These are phyloP conservation scores for Brassica hybrid DNA, from an alignment of 441 rosid genomes.

Conservation along the genomic window DNA sequence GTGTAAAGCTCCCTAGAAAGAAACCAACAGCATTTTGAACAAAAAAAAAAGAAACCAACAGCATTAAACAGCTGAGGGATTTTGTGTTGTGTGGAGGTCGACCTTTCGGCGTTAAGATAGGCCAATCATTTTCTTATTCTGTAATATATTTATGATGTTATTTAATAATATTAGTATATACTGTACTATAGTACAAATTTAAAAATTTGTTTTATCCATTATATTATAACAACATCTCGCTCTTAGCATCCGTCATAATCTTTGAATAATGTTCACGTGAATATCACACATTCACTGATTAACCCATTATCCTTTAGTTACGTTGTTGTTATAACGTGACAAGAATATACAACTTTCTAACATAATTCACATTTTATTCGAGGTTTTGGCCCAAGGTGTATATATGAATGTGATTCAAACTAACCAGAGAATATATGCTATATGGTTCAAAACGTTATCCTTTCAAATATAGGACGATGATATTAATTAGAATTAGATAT, in stretches of 20 bases:
- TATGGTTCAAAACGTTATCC: neutral
- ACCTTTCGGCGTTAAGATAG: conserved; percentile 41
- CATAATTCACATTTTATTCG: no score
- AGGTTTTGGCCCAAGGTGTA: no score
- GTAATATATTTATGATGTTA: conserved; percentile 4
- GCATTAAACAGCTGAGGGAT: conserved; percentile 41
- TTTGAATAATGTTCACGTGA: conserved; percentile 39
- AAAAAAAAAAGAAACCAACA: conserved; percentile 45
- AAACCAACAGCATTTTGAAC: conserved; percentile 44
- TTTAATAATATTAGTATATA: conserved; percentile 3
- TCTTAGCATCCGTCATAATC: conserved; percentile 21
- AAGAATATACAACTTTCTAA: no score
- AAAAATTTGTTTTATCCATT: neutral
- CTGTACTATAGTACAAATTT: neutral
- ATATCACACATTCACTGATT: conserved; percentile 30
- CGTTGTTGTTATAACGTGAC: neutral
- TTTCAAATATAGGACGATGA: neutral
- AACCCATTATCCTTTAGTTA: conserved; percentile 20
- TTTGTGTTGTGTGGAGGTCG: conserved; percentile 45
- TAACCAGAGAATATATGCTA: no score
- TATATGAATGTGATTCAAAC: no score
- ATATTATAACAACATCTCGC: conserved; percentile 6
- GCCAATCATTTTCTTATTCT: conserved; percentile 36
- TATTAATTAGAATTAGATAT: conserved; percentile 10
- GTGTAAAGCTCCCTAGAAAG: conserved; percentile 39